A percentile compares a stretch with the other conserved stretches of the same genome.
phyloP scores from a whole-genome alignment of 2,329 filamentous ascomycete species.

The Pseudocercospora vitis region DNA sequence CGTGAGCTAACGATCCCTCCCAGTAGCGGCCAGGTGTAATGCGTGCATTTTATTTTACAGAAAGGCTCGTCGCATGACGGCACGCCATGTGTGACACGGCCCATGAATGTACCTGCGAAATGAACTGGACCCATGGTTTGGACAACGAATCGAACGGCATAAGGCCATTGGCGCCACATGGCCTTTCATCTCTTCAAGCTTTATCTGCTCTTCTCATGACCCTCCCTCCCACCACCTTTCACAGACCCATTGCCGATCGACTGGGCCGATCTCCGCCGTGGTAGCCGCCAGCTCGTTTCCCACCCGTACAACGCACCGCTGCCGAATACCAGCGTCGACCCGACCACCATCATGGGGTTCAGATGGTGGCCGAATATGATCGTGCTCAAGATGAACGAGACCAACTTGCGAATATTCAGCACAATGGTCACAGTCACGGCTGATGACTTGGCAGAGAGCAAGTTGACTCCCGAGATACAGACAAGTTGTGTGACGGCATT shows the following conservation, averaged over 20 bases:
- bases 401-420: slow-evolving; percentile 89
- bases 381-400: slow-evolving; percentile 87
- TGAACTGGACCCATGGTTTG: background rate
- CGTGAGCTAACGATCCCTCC: background rate
- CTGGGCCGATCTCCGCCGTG: slow-evolving; percentile 30
- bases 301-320: slow-evolving; percentile 89
- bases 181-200: slow-evolving; percentile 8
- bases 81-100: slow-evolving; percentile 8
- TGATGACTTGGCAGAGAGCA: slow-evolving; percentile 83
- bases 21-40: no score
- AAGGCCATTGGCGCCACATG: slow-evolving; percentile 8
- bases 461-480: slow-evolving; percentile 93
- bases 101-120: background rate
- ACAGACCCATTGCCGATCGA: background rate
- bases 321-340: slow-evolving; percentile 82
- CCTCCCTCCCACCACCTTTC: background rate
- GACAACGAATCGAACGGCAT: background rate
- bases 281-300: slow-evolving; percentile 57
- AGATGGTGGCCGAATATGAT: slow-evolving; percentile 90
- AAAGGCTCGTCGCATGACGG: slow-evolving; percentile 8
- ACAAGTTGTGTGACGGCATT: slow-evolving; percentile 90
- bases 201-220: slow-evolving; percentile 12
- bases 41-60: background rate
- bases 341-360: slow-evolving; percentile 71
- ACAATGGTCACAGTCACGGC: slow-evolving; percentile 96